phyloP scores from a whole-genome alignment of 768 basidiomycete species.

The Hebeloma cylindrosporum region DNA sequence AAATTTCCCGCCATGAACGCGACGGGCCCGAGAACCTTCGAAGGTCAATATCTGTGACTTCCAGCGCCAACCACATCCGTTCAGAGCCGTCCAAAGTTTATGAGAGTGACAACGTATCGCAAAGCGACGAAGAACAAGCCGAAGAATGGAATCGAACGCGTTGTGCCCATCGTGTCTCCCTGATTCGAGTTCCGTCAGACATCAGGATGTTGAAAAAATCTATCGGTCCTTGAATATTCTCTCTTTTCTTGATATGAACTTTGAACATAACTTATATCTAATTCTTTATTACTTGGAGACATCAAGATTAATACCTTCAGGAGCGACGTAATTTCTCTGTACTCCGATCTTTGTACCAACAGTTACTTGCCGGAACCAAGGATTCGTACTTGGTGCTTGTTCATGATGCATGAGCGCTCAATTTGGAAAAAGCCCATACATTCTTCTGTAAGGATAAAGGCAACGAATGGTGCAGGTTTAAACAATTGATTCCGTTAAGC shows the following conservation, averaged over 20 bases:
- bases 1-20: slow-evolving; percentile 23
- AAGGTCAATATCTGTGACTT: slow-evolving; percentile 15
- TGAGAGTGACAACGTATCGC: background rate
- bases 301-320: slow-evolving; percentile 3
- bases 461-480: no score
- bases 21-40: slow-evolving; percentile 18
- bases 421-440: no score
- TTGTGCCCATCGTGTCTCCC: slow-evolving; percentile 81
- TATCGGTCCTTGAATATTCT: slow-evolving; percentile 20
- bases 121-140: slow-evolving; percentile 61
- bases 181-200: slow-evolving; percentile 69
- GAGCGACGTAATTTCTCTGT: no score
- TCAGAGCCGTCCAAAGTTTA: slow-evolving; percentile 7
- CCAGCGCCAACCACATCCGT: slow-evolving; percentile 13
- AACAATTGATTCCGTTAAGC: no score
- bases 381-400: no score
- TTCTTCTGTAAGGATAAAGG: no score
- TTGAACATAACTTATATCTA: slow-evolving; percentile 22
- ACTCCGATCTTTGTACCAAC: no score
- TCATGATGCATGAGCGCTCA: no score
- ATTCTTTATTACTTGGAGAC: slow-evolving; percentile 19
- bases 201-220: slow-evolving; percentile 30
- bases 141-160: slow-evolving; percentile 88
- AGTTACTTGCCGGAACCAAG: no score
- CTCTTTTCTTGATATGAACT: slow-evolving; percentile 4